phyloP scores from a whole-genome alignment of 1,139 yeast species.

The Geotrichum fermentans region DNA sequence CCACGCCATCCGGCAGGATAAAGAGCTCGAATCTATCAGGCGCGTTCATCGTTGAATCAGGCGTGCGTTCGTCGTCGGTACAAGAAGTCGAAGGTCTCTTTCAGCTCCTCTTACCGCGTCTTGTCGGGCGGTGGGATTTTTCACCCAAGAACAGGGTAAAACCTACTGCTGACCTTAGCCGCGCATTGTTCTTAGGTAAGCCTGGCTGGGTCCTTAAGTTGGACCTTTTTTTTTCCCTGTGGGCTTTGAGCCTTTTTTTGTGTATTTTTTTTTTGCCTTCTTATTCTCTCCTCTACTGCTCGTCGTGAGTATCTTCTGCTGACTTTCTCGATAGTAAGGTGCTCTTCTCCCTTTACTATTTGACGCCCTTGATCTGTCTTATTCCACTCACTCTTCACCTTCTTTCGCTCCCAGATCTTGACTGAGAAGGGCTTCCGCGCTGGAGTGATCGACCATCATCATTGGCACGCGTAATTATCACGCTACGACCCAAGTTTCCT shows the following conservation, averaged over 20 bases:
- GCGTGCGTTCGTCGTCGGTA: neutral
- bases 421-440: too few species aligned
- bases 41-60: constrained; percentile 67
- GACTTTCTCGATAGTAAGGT: too few species aligned
- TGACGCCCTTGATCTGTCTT: too few species aligned
- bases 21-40: constrained; percentile 98
- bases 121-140: constrained; percentile 1
- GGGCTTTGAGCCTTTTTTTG: neutral
- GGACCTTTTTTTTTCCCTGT: neutral
- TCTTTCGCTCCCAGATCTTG: too few species aligned
- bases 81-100: neutral
- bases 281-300: too few species aligned
- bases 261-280: constrained; percentile 3
- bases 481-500: too few species aligned
- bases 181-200: neutral
- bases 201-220: too few species aligned
- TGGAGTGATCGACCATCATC: too few species aligned
- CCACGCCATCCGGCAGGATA: constrained; percentile 94
- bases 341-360: too few species aligned
- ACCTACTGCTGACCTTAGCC: neutral
- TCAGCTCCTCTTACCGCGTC: neutral
- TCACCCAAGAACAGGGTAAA: neutral
- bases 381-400: too few species aligned
- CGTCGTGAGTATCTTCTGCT: too few species aligned
- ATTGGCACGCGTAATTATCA: too few species aligned